Evolutionary conservation across 2,329 filamentous ascomycete species (phyloP), one percentile per base, ranked within the genome.

Genomic region (Diaporthe vexans): DNA sequence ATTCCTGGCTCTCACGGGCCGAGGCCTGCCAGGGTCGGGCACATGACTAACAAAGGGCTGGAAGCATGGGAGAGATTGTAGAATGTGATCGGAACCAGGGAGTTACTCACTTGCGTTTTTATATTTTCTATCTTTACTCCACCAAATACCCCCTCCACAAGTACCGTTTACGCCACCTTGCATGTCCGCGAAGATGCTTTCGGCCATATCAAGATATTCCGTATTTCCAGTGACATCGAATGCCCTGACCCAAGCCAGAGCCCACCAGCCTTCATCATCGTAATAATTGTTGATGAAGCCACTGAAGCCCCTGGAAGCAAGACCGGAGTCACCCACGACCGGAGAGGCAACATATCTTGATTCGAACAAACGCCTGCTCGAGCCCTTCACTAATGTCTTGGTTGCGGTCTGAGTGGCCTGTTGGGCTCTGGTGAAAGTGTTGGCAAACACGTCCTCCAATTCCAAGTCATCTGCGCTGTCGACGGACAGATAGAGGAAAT

Each of bases 201-300:
- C 84, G 1, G 90, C 89, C 54, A 85, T 84, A 71, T 86, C 77
- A 17, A 91, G 85, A 77, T 90, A 91, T 51, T 81, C 81, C 9
- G 78, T 67, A 24, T 88, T 81, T 13, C 82, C 81, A 4, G 84
- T 89, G 15, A 88, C 80, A 79, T 91, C 90, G 78, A 86, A 89
- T 7, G 86, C 84, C 54, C 87, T 85, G 74, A 91, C 88, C 85
- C 88, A 87, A 19, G 86, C 90, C 69, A 91, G 83, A 3, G 87
- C 90, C 90, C 90, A 92, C 90, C 90, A 92, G 46, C 90, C 86
- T 80, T 90, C 88, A 78, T 92, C 90, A 77, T 92, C 90, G 77
- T 91, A 91, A 77, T 84, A 91, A 57, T 87, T 84, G 77, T 91
- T 89, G 65, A 89, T 80, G 80, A 90, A 91, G 54, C 84, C 83